phyloP scores from a whole-genome alignment of 2,329 filamentous ascomycete species.

The Aspergillus sp. region DNA sequence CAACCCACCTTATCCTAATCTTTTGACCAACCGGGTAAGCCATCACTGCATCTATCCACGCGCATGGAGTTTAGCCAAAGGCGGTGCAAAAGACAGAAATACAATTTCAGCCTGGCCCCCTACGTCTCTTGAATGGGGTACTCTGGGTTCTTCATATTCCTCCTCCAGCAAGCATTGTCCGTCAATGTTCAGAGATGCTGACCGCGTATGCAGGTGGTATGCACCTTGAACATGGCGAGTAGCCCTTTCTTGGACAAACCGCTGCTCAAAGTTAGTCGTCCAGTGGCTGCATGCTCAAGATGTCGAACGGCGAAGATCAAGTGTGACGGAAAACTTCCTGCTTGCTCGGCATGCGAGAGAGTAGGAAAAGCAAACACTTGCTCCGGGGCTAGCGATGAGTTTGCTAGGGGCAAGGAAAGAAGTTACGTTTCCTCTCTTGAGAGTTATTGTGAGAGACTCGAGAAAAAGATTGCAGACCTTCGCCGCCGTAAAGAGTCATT shows the following conservation, averaged over 20 bases:
- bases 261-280: conserved; percentile 64
- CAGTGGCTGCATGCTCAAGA: conserved; percentile 76
- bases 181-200: background rate
- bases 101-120: background rate
- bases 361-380: conserved; percentile 83
- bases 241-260: conserved; percentile 40
- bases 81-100: too few relatives aligned
- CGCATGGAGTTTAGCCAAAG: too few relatives aligned
- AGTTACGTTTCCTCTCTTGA: conserved; percentile 98
- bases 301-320: conserved; percentile 93
- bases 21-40: background rate
- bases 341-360: conserved; percentile 92
- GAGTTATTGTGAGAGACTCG: conserved; percentile 81
- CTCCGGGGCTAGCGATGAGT: conserved; percentile 92
- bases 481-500: conserved; percentile 31
- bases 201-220: conserved; percentile 17
- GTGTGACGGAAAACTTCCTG: conserved; percentile 94
- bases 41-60: too few relatives aligned
- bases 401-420: conserved; percentile 89
- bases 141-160: too few relatives aligned
- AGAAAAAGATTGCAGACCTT: conserved; percentile 64
- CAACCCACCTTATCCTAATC: too few relatives aligned
- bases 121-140: background rate
- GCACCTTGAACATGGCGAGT: conserved; percentile 30
- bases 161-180: too few relatives aligned